These are phyloP conservation scores for Brettanomyces naardenensis DNA, from an alignment of 805 yeast genomes.

Conservation along the genomic window DNA sequence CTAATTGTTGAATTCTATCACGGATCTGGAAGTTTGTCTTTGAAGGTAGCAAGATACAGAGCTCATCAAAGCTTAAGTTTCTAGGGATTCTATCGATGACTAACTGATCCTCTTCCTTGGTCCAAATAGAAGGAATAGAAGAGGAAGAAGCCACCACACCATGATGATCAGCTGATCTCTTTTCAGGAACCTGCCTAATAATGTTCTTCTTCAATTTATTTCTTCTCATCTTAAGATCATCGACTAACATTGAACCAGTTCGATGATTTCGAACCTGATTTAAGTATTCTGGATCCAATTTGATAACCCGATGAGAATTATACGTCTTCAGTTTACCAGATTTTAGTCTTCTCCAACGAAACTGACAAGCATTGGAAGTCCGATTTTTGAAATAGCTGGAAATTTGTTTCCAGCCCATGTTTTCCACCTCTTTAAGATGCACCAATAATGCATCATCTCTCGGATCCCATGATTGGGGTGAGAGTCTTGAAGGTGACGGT, in stretches of 20 bases:
- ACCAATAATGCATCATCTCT: constrained; percentile 65
- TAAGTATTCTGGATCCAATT: constrained; percentile 1
- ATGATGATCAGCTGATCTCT: neutral
- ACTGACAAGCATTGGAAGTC: constrained; percentile 86
- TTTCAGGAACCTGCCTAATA: neutral
- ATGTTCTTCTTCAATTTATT: neutral
- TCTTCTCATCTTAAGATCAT: neutral
- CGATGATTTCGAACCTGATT: neutral
- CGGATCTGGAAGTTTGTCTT: constrained; percentile 71
- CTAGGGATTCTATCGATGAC: constrained; percentile 45
- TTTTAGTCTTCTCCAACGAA: constrained; percentile 74
- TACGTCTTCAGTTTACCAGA: constrained; percentile 31
- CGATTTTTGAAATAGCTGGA: constrained; percentile 68
- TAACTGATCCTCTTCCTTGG: constrained; percentile 65
- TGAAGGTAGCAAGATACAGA: constrained; percentile 63
- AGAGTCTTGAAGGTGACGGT: neutral
- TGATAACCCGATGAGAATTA: neutral
- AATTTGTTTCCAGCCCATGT: constrained; percentile 86
- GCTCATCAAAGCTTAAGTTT: constrained; percentile 63
- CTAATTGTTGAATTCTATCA: constrained; percentile 46
- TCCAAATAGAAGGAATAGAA: constrained; percentile 31
- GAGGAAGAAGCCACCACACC: neutral
- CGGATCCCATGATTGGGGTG: constrained; percentile 61
- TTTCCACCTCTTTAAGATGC: constrained; percentile 71
- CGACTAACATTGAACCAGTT: constrained; percentile 3